These are phyloP conservation scores for Diutina siamensis DNA, from an alignment of 1,139 yeast species.

Conservation along the genomic window DNA sequence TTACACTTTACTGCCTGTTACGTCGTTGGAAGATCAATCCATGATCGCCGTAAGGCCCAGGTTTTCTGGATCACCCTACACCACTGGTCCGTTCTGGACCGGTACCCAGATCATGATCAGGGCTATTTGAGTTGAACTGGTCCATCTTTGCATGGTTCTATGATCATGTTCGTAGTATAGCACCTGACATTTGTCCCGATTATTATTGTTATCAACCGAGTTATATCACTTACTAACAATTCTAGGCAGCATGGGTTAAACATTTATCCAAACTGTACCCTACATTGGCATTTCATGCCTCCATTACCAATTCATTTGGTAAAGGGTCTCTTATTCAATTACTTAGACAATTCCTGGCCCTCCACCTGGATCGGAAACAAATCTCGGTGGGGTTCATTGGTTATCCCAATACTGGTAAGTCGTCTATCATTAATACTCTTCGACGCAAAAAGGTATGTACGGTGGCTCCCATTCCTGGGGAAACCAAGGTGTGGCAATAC, in stretches of 20 bases:
- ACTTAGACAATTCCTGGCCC: conserved; percentile 80
- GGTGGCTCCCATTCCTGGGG: conserved; percentile 98
- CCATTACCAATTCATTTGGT: conserved; percentile 94
- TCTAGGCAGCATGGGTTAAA: conserved; percentile 98
- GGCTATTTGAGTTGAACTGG: conserved; percentile 57
- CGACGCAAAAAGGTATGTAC: conserved; percentile 92
- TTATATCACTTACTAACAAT: conserved; percentile 32
- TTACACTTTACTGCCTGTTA: conserved; percentile 67
- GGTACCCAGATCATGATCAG: conserved; percentile 22
- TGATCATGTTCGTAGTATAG: conserved; percentile 60
- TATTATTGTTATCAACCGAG: background rate
- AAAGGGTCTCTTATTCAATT: conserved; percentile 92
- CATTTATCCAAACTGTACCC: conserved; percentile 86
- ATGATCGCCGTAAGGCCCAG: conserved; percentile 37
- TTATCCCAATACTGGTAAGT: conserved; percentile 95
- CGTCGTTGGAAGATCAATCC: conserved; percentile 83
- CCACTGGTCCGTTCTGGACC: conserved; percentile 12
- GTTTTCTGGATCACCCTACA: conserved; percentile 23
- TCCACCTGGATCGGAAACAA: conserved; percentile 90
- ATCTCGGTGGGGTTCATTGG: conserved; percentile 96
- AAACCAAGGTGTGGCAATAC: conserved; percentile 98
- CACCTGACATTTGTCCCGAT: conserved; percentile 39
- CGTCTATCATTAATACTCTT: conserved; percentile 87
- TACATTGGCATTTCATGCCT: conserved; percentile 95
- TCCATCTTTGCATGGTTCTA: conserved; percentile 13